These are phyloP conservation scores for Cornus suecica DNA, from an alignment of 148 eudicot genomes.

Conservation along the genomic window DNA sequence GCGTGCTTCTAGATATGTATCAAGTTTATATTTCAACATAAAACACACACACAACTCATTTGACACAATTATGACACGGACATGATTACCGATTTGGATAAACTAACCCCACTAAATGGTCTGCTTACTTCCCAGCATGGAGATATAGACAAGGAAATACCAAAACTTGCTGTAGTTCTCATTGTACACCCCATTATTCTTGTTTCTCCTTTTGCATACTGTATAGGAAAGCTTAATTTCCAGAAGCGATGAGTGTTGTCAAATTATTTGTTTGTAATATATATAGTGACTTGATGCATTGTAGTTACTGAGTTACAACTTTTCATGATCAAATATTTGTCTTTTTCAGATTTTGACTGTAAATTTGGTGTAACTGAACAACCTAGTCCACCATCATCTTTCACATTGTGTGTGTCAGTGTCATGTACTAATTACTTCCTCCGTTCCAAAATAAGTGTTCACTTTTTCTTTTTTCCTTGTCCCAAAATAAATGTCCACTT, in stretches of 20 bases:
- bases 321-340: neutral
- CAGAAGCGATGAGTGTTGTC: constrained; percentile 54
- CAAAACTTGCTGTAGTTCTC: constrained; percentile 45
- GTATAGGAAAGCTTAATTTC: constrained; percentile 64
- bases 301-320: too few species aligned
- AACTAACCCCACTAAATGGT: constrained; percentile 50
- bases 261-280: neutral
- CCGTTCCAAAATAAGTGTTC: too few species aligned
- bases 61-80: neutral
- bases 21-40: too few species aligned
- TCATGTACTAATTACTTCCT: too few species aligned
- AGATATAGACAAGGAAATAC: constrained; percentile 43
- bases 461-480: too few species aligned
- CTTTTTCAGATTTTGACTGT: neutral
- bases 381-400: too few species aligned
- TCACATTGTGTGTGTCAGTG: too few species aligned
- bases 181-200: constrained; percentile 50
- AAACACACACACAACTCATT: neutral
- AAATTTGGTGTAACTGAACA: too few species aligned
- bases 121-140: constrained; percentile 72
- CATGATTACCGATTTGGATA: too few species aligned
- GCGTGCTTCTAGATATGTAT: too few species aligned
- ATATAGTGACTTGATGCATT: neutral
- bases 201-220: constrained; percentile 55
- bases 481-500: too few species aligned